These are phyloP conservation scores for Fusarium dlaminii DNA, from an alignment of 2,329 filamentous ascomycete genomes.

Conservation along the genomic window DNA sequence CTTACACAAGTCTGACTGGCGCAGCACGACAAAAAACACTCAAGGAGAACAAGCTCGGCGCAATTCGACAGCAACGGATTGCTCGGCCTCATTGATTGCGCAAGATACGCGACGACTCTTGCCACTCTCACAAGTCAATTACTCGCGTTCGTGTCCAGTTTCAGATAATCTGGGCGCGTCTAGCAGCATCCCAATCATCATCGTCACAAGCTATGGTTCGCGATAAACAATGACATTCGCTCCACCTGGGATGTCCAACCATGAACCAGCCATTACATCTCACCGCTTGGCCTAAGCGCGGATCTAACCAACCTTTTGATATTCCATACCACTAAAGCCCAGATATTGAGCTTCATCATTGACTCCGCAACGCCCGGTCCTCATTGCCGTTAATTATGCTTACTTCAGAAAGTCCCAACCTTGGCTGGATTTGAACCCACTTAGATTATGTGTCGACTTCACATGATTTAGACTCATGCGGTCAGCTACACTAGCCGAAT, in stretches of 20 bases:
- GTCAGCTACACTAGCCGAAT: slow-evolving; percentile 17
- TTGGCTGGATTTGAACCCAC: not conserved
- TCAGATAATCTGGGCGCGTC: not conserved
- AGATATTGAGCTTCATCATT: not conserved
- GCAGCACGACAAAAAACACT: not conserved
- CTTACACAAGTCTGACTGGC: slow-evolving; percentile 19
- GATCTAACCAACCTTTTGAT: slow-evolving; percentile 14
- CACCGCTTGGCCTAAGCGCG: slow-evolving; percentile 14
- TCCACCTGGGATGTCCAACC: slow-evolving; percentile 15
- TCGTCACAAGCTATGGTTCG: not conserved
- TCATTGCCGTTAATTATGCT: not conserved
- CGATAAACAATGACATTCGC: slow-evolving; percentile 21
- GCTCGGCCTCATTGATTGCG: slow-evolving; percentile 25
- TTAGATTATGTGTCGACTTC: not conserved
- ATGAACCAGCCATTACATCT: slow-evolving; percentile 14
- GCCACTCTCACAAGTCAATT: slow-evolving; percentile 16
- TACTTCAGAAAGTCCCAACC: not conserved
- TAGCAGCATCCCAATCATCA: not conserved
- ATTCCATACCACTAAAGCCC: not conserved
- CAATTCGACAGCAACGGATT: slow-evolving; percentile 6
- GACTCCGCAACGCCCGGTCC: slow-evolving; percentile 6
- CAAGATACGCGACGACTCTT: slow-evolving; percentile 27
- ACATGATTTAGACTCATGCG: slow-evolving; percentile 24
- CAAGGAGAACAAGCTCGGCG: not conserved
- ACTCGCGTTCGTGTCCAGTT: slow-evolving; percentile 8